phyloP scores from a whole-genome alignment of 148 eudicot species.

The Hydrangea macrophylla region DNA sequence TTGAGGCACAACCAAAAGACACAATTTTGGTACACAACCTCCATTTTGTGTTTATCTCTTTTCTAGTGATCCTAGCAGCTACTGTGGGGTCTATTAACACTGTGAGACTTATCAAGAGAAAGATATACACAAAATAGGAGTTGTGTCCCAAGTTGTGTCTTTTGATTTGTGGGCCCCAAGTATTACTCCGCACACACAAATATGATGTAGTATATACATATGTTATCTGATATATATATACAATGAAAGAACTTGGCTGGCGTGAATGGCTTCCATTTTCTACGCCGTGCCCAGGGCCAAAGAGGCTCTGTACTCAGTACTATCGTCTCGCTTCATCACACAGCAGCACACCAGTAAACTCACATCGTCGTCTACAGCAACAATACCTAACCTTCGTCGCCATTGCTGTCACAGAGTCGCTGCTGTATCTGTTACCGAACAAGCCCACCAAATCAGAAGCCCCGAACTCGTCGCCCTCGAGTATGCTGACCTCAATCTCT shows the following conservation, averaged over 20 bases:
- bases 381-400: background rate
- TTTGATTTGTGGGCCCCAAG: too few relatives aligned
- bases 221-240: too few relatives aligned
- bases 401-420: slow-evolving; percentile 2
- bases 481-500: slow-evolving; percentile 59
- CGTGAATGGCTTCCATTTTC: slow-evolving; percentile 6
- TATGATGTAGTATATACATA: too few relatives aligned
- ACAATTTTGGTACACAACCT: too few relatives aligned
- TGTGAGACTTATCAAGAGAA: too few relatives aligned
- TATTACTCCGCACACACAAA: too few relatives aligned
- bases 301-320: slow-evolving; percentile 6
- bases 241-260: background rate
- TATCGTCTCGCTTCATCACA: slow-evolving; percentile 12
- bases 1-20: too few relatives aligned
- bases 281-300: slow-evolving; percentile 15
- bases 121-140: too few relatives aligned
- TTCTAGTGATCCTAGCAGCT: too few relatives aligned
- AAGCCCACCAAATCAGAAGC: slow-evolving; percentile 25
- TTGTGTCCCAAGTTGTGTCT: too few relatives aligned
- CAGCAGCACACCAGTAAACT: background rate
- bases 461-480: slow-evolving; percentile 54
- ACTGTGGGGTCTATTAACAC: too few relatives aligned
- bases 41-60: too few relatives aligned
- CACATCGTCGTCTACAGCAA: background rate
- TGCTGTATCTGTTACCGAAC: slow-evolving; percentile 8